phyloP scores from a whole-genome alignment of 2,329 filamentous ascomycete genomes.

The Monosporascus sp. region DNA sequence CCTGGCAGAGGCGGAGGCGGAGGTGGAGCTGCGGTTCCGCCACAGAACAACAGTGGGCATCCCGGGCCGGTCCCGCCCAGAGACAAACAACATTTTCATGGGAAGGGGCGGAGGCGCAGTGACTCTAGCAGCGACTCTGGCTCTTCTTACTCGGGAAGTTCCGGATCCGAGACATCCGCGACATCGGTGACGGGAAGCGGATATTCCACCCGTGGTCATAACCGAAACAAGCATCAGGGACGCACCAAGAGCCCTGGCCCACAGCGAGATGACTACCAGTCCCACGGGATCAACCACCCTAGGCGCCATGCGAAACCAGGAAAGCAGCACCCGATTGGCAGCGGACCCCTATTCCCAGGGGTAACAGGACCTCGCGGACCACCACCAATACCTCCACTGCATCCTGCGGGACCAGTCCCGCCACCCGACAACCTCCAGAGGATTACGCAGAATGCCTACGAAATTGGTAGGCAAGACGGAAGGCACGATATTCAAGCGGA shows the following conservation, averaged over 20 bases:
- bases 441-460: slow-evolving; percentile 13
- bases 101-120: not conserved
- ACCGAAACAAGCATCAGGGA: not conserved
- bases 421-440: slow-evolving; percentile 11
- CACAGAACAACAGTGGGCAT: not conserved
- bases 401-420: not conserved
- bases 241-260: not conserved
- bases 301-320: not conserved
- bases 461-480: slow-evolving; percentile 9
- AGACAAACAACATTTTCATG: no score
- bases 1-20: not conserved
- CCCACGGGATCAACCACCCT: not conserved
- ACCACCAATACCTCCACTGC: slow-evolving; percentile 1
- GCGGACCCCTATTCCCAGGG: not conserved
- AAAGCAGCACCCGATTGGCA: not conserved
- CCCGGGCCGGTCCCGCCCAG: not conserved
- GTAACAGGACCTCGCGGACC: not conserved
- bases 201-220: not conserved
- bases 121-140: slow-evolving; percentile 9
- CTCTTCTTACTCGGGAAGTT: slow-evolving; percentile 5
- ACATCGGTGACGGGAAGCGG: slow-evolving; percentile 9
- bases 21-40: not conserved
- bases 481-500: not conserved
- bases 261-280: not conserved
- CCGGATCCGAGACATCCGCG: slow-evolving; percentile 5